These are phyloP conservation scores for Leptographium wingfieldii DNA, from an alignment of 2,329 filamentous ascomycete species.

Conservation along the genomic window DNA sequence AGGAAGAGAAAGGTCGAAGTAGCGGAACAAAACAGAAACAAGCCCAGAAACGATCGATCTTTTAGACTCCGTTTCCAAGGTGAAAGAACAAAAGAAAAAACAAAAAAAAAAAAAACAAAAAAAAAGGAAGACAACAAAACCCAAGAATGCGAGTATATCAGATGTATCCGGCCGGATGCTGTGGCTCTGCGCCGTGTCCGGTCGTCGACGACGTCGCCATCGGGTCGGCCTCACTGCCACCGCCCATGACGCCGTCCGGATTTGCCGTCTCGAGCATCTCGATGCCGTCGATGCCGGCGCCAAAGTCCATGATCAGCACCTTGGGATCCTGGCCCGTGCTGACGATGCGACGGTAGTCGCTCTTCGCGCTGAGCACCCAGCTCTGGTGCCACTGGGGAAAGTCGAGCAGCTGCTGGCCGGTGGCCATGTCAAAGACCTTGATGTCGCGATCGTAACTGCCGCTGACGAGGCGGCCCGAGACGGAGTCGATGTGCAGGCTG, in stretches of 20 bases:
- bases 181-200: not conserved
- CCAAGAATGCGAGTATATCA: not conserved
- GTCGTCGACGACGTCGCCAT: not conserved
- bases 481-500: constrained; percentile 78
- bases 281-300: constrained; percentile 43
- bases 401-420: constrained; percentile 64
- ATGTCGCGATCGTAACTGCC: constrained; percentile 93
- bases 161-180: not conserved
- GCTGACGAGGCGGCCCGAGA: constrained; percentile 75
- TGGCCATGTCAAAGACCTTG: constrained; percentile 82
- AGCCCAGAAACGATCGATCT: not conserved
- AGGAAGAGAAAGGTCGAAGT: not conserved
- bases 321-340: constrained; percentile 90
- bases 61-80: not conserved
- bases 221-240: not conserved
- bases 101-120: not conserved
- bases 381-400: constrained; percentile 93
- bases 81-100: not conserved
- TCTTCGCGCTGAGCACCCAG: constrained; percentile 94
- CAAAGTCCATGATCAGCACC: constrained; percentile 91
- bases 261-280: constrained; percentile 35
- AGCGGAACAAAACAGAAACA: not conserved
- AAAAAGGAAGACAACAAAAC: not conserved
- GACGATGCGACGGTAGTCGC: constrained; percentile 87
- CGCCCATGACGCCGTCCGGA: not conserved